phyloP scores from a whole-genome alignment of 2,329 filamentous ascomycete genomes.

The Chrysosporium keratinophilum region DNA sequence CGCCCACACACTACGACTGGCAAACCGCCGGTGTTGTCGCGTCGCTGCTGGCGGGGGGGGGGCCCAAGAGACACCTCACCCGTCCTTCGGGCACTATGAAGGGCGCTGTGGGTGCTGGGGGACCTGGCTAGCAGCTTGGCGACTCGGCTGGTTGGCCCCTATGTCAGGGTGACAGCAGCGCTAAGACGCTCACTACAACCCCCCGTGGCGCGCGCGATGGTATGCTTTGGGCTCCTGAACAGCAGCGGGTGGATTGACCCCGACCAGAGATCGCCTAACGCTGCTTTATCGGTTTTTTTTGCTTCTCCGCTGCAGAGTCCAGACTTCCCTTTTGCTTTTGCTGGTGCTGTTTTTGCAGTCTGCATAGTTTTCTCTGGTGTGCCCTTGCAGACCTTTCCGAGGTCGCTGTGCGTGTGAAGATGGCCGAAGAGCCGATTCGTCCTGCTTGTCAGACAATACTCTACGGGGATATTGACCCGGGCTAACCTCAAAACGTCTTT shows the following conservation, averaged over 20 bases:
- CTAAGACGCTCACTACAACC: not conserved
- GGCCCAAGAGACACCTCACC: not conserved
- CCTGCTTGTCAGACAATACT: not conserved
- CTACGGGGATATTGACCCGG: not conserved
- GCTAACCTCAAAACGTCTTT: not conserved
- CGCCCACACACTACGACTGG: not conserved
- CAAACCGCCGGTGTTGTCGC: not conserved
- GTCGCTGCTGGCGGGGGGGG: not conserved
- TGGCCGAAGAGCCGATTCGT: not conserved
- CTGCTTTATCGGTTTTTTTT: not conserved
- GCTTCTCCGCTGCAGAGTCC: not conserved
- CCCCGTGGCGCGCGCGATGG: not conserved
- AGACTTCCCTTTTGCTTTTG: not conserved
- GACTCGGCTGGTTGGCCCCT: not conserved
- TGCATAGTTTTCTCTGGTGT: not conserved
- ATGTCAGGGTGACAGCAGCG: not conserved
- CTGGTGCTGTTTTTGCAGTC: not conserved
- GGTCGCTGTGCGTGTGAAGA: not conserved
- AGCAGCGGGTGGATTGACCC: not conserved
- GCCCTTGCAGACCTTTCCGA: not conserved
- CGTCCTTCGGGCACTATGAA: not conserved
- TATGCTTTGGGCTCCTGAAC: not conserved
- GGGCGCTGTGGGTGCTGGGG: not conserved
- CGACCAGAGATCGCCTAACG: not conserved
- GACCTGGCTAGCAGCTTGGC: conserved; percentile 12